A percentile compares a stretch with the other conserved stretches of the same genome.
These are phyloP conservation scores for Cornus florida DNA, from an alignment of 148 eudicot species.

Conservation along the genomic window DNA sequence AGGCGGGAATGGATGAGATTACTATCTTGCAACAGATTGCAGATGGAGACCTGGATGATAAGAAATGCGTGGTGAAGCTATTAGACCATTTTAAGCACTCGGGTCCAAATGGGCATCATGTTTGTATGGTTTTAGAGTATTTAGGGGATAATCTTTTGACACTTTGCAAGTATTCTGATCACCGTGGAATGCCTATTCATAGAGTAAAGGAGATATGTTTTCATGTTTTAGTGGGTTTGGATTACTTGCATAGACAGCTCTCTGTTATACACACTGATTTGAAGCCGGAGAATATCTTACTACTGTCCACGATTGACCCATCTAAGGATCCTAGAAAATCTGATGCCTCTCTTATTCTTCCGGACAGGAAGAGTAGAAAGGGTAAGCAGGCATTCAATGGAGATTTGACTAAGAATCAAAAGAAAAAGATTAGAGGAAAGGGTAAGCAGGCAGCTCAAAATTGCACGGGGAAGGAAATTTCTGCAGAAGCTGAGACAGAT, in stretches of 20 bases:
- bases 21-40: constrained; percentile 19
- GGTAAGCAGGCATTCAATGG: neutral
- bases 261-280: constrained; percentile 21
- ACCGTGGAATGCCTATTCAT: constrained; percentile 15
- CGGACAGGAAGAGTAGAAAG: constrained; percentile 7
- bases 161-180: constrained; percentile 14
- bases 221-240: constrained; percentile 18
- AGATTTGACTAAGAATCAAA: constrained; percentile 20
- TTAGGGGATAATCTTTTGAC: constrained; percentile 23
- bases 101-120: constrained; percentile 20
- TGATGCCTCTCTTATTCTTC: constrained; percentile 9
- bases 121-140: constrained; percentile 26
- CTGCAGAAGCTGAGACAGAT: constrained; percentile 12
- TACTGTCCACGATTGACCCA: constrained; percentile 19
- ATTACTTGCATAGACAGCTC: constrained; percentile 23
- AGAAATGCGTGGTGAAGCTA: constrained; percentile 19
- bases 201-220: constrained; percentile 17
- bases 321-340: constrained; percentile 13
- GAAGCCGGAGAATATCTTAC: constrained; percentile 18
- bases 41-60: constrained; percentile 18
- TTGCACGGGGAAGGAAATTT: neutral
- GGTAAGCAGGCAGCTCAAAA: constrained; percentile 13
- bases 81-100: constrained; percentile 19
- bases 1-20: constrained; percentile 22
- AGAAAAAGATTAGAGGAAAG: constrained; percentile 16